phyloP scores from a whole-genome alignment of 2,329 filamentous ascomycete species.

The Escovopsis sp. region DNA sequence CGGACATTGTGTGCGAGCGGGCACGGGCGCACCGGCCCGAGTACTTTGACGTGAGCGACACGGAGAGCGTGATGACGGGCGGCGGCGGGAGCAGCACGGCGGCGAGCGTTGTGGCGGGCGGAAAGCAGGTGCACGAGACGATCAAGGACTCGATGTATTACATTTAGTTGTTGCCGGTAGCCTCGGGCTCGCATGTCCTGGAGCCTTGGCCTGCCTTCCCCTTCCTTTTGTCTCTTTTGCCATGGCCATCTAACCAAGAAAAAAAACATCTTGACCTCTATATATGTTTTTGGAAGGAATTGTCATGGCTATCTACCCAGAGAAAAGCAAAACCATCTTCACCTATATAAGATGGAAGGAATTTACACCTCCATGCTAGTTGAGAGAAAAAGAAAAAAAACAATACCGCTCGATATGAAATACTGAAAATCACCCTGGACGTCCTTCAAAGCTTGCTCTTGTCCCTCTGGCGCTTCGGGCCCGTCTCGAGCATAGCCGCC shows the following conservation, averaged over 20 bases:
- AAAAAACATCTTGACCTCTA: no score
- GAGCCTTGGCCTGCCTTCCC: no score
- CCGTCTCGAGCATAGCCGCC: conserved; percentile 3
- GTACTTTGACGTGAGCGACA: conserved; percentile 36
- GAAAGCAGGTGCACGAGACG: conserved; percentile 24
- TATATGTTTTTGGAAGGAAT: no score
- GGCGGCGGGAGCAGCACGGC: conserved; percentile 5
- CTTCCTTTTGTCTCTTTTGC: no score
- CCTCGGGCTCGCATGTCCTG: no score
- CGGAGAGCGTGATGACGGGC: conserved; percentile 12
- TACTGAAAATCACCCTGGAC: neutral
- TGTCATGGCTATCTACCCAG: no score
- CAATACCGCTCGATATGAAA: no score
- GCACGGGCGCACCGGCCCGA: conserved; percentile 56
- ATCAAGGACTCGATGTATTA: conserved; percentile 41
- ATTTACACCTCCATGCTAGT: no score
- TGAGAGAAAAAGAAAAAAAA: no score
- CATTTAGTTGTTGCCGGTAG: conserved; percentile 22
- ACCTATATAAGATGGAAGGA: no score
- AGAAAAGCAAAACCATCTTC: no score
- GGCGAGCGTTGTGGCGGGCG: conserved; percentile 1
- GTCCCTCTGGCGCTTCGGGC: conserved; percentile 7
- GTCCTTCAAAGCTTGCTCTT: conserved; percentile 14
- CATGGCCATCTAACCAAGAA: no score
- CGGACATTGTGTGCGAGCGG: conserved; percentile 69